Conservation (phyloP, 805 yeast genomes). For the Barnettozyma salicaria region DNA sequence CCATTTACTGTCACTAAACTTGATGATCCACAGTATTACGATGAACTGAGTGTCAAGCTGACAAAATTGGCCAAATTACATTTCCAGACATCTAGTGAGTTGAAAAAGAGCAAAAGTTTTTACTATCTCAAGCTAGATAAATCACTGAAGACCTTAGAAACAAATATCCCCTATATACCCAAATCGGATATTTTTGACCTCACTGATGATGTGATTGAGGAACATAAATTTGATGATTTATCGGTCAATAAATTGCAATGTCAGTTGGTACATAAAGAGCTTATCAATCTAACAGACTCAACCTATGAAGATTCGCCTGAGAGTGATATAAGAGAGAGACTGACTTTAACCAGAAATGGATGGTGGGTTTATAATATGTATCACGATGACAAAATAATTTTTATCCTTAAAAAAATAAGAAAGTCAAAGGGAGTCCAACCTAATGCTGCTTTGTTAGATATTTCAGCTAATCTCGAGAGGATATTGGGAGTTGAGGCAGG, state of each 20-base stretch:
- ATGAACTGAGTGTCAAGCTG: constrained; percentile 6
- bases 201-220: constrained; percentile 11
- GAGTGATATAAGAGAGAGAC: constrained; percentile 14
- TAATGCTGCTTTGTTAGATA: constrained; percentile 12
- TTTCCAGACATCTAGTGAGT: constrained; percentile 6
- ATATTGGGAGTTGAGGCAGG: constrained; percentile 22
- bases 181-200: constrained; percentile 5
- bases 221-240: constrained; percentile 7
- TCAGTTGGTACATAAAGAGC: constrained; percentile 17
- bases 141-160: constrained; percentile 5
- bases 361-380: constrained; percentile 23
- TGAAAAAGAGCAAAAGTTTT: constrained; percentile 7
- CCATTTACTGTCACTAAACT: constrained; percentile 17
- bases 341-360: constrained; percentile 18
- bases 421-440: not conserved
- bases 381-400: constrained; percentile 5
- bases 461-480: constrained; percentile 17
- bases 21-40: constrained; percentile 17
- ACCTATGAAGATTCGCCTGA: constrained; percentile 2
- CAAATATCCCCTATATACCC: constrained; percentile 18
- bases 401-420: constrained; percentile 19
- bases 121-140: constrained; percentile 16
- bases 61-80: constrained; percentile 9
- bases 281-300: constrained; percentile 4
- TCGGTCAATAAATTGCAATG: constrained; percentile 12